Evolutionary conservation across 345 rosid genomes (phyloP), one percentile per base, ranked within the genome.

Genomic region (Eucalyptus tenuipes): DNA sequence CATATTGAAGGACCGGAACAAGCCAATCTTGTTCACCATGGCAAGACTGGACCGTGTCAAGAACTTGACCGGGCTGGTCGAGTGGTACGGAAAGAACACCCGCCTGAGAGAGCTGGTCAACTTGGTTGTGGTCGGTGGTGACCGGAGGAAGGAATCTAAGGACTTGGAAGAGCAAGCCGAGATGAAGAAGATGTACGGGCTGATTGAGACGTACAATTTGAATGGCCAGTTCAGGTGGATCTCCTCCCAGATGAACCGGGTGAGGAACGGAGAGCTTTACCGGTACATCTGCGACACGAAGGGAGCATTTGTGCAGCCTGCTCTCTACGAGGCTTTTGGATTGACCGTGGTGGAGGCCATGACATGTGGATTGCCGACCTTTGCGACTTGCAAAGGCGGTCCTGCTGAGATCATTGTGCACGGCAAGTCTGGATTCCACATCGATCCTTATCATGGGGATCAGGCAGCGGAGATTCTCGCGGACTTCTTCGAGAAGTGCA

Each of bases 41-140:
- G 99, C 99, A 33, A 94, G 99, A 92, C 94, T 97, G 25, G 99
- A 97, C 92, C 97, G 99, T 57, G 99, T 97, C 22, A 97, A 97
- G 95, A 97, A 97, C 87, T 90, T 97, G 85, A 49, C 94, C 0
- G 99, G 99, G 68, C 98, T 97, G 40, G 99, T 97, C 10, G 99
- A 96, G 89, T 97, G 99, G 99, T 97, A 96, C 31, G 99, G 98
- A 9, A 96, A 96, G 94, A 97, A 96, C 84, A 80, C 90, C 2
- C 92, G 89, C 90, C 90, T 97, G 2, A 95, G 99, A 4, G 96
- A 96, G 85, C 91, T 96, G 33, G 98, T 89, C 47, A 97, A 97
- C 95, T 94, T 96, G 42, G 99, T 97, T 3, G 98, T 97, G n/a
- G 99, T 96, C 2, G 99, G 99, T 55, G 99, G 99, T 45, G 99